These are phyloP conservation scores for Kluyveromyces wickerhamii DNA, from an alignment of 805 yeast genomes.

Conservation along the genomic window DNA sequence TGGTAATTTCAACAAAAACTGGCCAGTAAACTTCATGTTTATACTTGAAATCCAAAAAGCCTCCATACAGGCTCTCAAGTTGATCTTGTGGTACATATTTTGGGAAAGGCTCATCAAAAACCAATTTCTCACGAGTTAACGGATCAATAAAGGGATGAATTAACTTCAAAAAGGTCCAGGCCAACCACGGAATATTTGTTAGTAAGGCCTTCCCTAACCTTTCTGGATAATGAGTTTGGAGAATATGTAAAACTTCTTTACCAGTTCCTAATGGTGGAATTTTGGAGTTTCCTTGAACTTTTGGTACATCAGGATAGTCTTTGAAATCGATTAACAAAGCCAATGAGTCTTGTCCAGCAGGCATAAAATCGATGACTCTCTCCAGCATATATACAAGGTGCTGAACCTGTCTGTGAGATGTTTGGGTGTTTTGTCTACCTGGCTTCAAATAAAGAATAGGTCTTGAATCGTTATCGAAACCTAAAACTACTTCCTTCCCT, in stretches of 20 bases:
- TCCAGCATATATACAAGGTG: slow-evolving; percentile 91
- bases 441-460: slow-evolving; percentile 91
- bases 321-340: slow-evolving; percentile 91
- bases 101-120: slow-evolving; percentile 81
- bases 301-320: slow-evolving; percentile 52
- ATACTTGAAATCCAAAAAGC: slow-evolving; percentile 76
- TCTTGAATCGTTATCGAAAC: slow-evolving; percentile 81
- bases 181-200: slow-evolving; percentile 90
- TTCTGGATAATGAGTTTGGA: slow-evolving; percentile 97
- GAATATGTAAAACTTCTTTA: slow-evolving; percentile 82
- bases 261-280: slow-evolving; percentile 88
- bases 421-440: slow-evolving; percentile 92
- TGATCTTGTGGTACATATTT: slow-evolving; percentile 76
- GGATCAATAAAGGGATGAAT: slow-evolving; percentile 97
- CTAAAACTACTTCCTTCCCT: slow-evolving; percentile 88
- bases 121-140: slow-evolving; percentile 84
- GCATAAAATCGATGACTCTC: slow-evolving; percentile 89
- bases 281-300: slow-evolving; percentile 48
- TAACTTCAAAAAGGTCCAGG: slow-evolving; percentile 83
- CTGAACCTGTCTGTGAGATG: slow-evolving; percentile 88
- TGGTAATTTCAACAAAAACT: slow-evolving; percentile 52
- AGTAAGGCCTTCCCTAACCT: slow-evolving; percentile 87
- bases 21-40: slow-evolving; percentile 78
- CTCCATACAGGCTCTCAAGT: slow-evolving; percentile 79
- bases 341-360: slow-evolving; percentile 89